Percentiles rank a stretch among this genome's conserved stretches.
phyloP scores from a whole-genome alignment of 2,329 filamentous ascomycete genomes.

The Xylariaceae sp. region DNA sequence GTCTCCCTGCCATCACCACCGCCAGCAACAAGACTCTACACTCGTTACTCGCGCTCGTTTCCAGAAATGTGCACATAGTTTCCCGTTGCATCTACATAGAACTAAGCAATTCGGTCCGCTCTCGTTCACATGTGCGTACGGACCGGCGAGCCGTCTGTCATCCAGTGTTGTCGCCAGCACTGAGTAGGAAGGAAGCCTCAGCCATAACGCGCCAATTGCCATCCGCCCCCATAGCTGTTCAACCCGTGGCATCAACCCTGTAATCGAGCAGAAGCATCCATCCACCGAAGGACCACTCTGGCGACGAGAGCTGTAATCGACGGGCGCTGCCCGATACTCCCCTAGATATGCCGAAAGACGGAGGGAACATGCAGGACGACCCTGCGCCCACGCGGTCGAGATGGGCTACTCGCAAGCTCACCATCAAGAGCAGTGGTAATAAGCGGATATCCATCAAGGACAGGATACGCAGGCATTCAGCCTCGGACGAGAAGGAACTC shows the following conservation, averaged over 20 bases:
- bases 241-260: neutral
- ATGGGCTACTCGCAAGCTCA: constrained; percentile 93
- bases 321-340: constrained; percentile 40
- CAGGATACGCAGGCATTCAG: constrained; percentile 59
- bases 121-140: constrained; percentile 7
- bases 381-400: constrained; percentile 69
- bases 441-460: constrained; percentile 82
- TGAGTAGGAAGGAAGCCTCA: neutral
- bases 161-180: constrained; percentile 5
- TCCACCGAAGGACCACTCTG: constrained; percentile 35
- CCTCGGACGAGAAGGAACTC: constrained; percentile 65
- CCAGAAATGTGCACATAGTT: constrained; percentile 5
- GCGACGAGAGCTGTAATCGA: constrained; percentile 38
- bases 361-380: constrained; percentile 32
- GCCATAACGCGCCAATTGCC: constrained; percentile 4
- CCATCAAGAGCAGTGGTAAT: constrained; percentile 64
- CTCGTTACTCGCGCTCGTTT: constrained; percentile 7
- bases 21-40: constrained; percentile 5
- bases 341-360: constrained; percentile 35
- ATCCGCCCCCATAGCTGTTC: neutral
- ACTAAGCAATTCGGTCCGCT: constrained; percentile 1
- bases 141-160: neutral
- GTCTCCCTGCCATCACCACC: constrained; percentile 17
- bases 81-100: neutral
- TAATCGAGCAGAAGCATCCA: constrained; percentile 11